Percentiles rank a stretch among this genome's conserved stretches.
Evolutionary conservation across 1,284 basidiomycete species (phyloP).

Genomic region (Tilletia setariae): DNA sequence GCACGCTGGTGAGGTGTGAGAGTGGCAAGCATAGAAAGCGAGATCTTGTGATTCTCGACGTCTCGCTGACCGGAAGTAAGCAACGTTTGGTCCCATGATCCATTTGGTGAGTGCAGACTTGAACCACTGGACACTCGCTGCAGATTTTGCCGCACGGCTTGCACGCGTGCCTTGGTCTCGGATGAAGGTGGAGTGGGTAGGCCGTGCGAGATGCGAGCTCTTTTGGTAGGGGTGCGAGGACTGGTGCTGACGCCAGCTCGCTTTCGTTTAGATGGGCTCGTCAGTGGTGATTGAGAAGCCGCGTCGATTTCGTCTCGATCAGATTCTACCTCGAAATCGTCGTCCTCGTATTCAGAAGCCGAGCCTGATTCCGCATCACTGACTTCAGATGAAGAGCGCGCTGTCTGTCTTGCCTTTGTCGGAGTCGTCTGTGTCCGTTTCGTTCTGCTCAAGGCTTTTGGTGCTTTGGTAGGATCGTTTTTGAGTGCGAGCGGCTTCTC

Average conservation of each 20-base stretch:
- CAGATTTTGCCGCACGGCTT: too few species aligned
- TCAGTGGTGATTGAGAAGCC: too few species aligned
- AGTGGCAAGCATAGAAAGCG: neutral
- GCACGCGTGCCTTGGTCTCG: too few species aligned
- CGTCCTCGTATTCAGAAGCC: neutral
- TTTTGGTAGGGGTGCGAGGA: neutral
- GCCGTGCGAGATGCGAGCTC: neutral
- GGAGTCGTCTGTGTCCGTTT: too few species aligned
- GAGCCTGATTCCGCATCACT: neutral
- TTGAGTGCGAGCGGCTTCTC: too few species aligned
- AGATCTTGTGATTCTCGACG: neutral
- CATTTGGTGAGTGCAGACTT: too few species aligned
- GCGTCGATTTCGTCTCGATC: neutral
- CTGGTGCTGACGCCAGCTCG: neutral
- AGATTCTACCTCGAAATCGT: neutral
- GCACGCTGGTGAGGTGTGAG: constrained; percentile 44
- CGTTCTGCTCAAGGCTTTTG: neutral
- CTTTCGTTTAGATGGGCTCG: neutral
- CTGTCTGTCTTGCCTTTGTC: too few species aligned
- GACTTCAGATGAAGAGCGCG: neutral
- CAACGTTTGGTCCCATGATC: neutral
- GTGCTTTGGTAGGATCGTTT: neutral
- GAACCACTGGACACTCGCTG: too few species aligned
- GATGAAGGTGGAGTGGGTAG: neutral
- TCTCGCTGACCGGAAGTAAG: neutral